phyloP scores from a whole-genome alignment of 1,139 yeast genomes.

The Kurtzmaniella natalensis region DNA sequence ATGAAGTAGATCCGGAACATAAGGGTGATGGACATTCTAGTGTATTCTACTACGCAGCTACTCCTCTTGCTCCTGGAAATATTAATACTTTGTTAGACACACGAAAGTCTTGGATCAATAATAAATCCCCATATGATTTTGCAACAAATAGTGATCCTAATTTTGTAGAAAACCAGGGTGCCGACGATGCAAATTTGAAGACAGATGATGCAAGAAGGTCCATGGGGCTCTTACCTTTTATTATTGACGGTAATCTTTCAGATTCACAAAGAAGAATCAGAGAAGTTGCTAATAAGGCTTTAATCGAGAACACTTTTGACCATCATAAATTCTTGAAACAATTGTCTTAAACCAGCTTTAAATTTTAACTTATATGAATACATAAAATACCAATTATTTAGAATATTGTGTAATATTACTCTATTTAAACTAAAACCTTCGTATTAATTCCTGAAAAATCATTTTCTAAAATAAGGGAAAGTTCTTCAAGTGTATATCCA shows the following conservation, averaged over 20 bases:
- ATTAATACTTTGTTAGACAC: conserved; percentile 14
- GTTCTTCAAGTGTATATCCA: conserved; percentile 53
- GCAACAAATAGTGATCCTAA: conserved; percentile 12
- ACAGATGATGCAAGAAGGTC: conserved; percentile 19
- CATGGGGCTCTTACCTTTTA: conserved; percentile 20
- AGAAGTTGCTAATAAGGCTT: conserved; percentile 14
- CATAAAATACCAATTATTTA: no score
- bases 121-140: conserved; percentile 14
- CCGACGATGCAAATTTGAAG: conserved; percentile 14
- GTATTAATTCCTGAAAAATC: not conserved
- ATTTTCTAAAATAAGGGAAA: conserved; percentile 21
- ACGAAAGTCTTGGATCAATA: conserved; percentile 9
- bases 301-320: not conserved
- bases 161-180: conserved; percentile 13
- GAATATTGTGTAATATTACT: no score
- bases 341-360: no score
- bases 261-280: conserved; percentile 19
- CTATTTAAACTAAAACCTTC: no score
- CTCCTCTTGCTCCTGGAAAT: conserved; percentile 9
- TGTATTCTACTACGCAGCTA: conserved; percentile 20
- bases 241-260: conserved; percentile 14
- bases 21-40: conserved; percentile 26
- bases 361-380: no score
- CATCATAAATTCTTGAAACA: not conserved
- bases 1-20: conserved; percentile 30